A percentile compares a stretch with the other conserved stretches of the same genome.
Conservation (phyloP, 768 basidiomycete species). For the Mycena floridula region DNA sequence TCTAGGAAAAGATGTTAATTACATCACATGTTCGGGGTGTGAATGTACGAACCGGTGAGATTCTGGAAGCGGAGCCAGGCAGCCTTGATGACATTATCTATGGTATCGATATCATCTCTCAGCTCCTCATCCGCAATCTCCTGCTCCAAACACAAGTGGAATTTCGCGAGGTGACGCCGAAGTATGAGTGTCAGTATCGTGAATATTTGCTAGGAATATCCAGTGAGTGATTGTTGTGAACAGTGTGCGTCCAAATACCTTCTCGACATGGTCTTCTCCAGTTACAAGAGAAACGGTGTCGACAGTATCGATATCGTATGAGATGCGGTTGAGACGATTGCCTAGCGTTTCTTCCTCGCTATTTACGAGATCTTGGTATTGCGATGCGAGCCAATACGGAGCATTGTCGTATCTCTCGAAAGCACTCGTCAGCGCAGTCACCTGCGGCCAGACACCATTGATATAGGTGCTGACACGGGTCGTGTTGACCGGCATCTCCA, state of each 20-base stretch:
- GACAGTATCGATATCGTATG: constrained; percentile 5
- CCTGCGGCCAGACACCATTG: background rate
- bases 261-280: background rate
- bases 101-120: background rate
- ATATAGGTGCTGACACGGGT: constrained; percentile 6
- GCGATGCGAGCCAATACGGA: background rate
- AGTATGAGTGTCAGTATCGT: constrained; percentile 3
- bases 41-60: constrained; percentile 1
- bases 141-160: constrained; percentile 3
- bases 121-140: constrained; percentile 6
- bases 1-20: constrained; percentile 2
- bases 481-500: constrained; percentile 10
- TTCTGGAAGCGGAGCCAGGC: constrained; percentile 3
- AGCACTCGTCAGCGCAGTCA: background rate
- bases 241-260: background rate
- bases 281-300: constrained; percentile 2
- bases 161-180: constrained; percentile 6
- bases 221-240: background rate
- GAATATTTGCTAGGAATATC: background rate
- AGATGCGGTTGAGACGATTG: constrained; percentile 1
- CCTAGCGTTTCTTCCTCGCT: constrained; percentile 1
- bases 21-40: background rate
- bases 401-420: constrained; percentile 4
- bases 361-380: constrained; percentile 6
- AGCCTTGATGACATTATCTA: constrained; percentile 4